phyloP scores from a whole-genome alignment of 352 stramenopile species.

The Globisporangium iwayamae region DNA sequence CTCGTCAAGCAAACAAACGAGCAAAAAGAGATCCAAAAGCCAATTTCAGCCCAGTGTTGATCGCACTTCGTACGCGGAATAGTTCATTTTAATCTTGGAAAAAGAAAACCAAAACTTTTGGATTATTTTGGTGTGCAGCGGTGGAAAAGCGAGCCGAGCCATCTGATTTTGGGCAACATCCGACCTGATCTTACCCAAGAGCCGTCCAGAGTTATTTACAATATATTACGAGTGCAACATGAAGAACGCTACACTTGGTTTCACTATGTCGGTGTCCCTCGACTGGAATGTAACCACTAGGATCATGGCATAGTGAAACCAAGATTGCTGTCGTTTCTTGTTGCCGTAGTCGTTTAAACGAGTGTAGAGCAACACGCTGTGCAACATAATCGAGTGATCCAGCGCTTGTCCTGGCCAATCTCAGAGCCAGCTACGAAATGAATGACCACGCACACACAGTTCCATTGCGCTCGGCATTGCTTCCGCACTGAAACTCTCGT shows the following conservation, averaged over 20 bases:
- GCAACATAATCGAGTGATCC: no score
- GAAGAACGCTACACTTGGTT: no score
- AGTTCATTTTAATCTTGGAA: neutral
- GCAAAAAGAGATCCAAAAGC: neutral
- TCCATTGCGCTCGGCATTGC: neutral
- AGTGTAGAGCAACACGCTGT: no score
- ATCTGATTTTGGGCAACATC: constrained; percentile 7
- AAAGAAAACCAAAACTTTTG: neutral
- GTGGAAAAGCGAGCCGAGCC: neutral
- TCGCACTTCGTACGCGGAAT: neutral
- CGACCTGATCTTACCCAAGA: neutral
- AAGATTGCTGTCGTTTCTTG: no score
- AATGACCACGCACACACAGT: no score
- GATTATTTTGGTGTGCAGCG: neutral
- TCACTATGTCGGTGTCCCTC: no score
- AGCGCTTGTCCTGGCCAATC: no score
- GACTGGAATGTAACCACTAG: no score
- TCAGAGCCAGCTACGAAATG: no score
- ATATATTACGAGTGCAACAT: no score
- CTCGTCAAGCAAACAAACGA: neutral
- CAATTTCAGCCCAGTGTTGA: neutral
- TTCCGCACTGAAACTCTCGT: neutral
- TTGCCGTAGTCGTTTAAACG: no score
- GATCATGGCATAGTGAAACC: no score
- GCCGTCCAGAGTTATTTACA: neutral